Base-by-base conservation (phyloP, 2,329 filamentous ascomycete genomes). In the Fusarium sp. region DNA sequence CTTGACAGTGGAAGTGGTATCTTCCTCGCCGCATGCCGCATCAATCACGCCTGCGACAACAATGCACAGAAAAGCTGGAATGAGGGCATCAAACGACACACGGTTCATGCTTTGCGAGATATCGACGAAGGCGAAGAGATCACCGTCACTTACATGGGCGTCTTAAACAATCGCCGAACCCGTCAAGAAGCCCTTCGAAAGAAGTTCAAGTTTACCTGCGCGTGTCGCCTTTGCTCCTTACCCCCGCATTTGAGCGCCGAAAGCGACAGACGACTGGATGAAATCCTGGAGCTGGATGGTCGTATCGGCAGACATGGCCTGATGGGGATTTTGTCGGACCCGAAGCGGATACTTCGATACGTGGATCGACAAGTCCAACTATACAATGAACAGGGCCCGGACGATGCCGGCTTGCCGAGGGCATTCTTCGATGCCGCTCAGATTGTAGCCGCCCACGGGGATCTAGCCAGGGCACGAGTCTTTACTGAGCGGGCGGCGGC, bases 11-110 rank as follows among this genome's bases (percentile, higher is more conserved):
- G 40, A 20, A 12, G 40, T 17, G 53, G 53, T 3, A 20, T 56
- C 23, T 56, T 56, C 15, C 40, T 44, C 5, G 30, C 7, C 12
- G 53, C 53, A 8, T 56, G 30, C 20, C 53, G 30, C 3, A 56
- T 56, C 17, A 56, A 56, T 9, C 53, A 56, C 9, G 40, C 53
- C 8, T 56, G 53, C 17, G 40, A 56, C 30, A 44, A 56, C 7
- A 56, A 56, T 8, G 32, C 40, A 20, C 53, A 56, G 20, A 56
- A 30, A 15, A 5, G 3, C 7, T 56, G 23, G 17, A 56, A 56
- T 7, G 40, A 45, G 5, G 9, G 12, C 4, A 56, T 45, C 7
- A 15, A 45, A 27, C 40, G 17, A 20, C 53, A 44, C 17, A 56
- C 53, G 0, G 32, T 56, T 2, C 40, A 56, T 56, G 53, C 40